Evolutionary conservation across 2,329 filamentous ascomycete species (phyloP).

Genomic region (Colletotrichum kahawae): DNA sequence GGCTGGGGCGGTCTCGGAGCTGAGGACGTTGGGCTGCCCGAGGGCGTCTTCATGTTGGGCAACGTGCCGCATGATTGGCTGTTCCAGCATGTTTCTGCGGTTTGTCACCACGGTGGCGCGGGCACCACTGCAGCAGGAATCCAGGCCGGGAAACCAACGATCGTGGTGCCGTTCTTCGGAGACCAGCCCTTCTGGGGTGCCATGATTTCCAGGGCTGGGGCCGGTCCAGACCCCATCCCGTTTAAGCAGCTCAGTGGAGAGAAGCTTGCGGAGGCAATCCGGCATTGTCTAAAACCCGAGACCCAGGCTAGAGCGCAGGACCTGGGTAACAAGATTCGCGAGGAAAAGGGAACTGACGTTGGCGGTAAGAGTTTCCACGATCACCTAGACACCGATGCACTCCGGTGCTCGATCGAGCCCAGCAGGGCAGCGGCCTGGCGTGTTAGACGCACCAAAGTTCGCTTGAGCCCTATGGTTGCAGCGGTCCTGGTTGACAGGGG

Average conservation of each 20-base stretch:
- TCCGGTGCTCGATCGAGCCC: conserved; percentile 74
- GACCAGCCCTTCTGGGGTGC: conserved; percentile 86
- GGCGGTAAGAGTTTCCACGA: conserved; percentile 74
- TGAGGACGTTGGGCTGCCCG: conserved; percentile 71
- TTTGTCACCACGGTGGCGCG: conserved; percentile 87
- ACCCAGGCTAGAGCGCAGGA: conserved; percentile 61
- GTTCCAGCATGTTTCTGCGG: conserved; percentile 79
- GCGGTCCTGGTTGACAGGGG: conserved; percentile 69
- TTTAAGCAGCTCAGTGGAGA: conserved; percentile 71
- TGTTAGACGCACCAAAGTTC: conserved; percentile 69
- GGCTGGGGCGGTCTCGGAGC: conserved; percentile 87
- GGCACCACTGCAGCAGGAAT: conserved; percentile 91
- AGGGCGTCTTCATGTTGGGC: conserved; percentile 81
- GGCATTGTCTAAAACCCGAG: conserved; percentile 62
- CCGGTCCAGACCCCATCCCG: conserved; percentile 73
- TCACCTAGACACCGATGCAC: conserved; percentile 68
- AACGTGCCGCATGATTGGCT: conserved; percentile 91
- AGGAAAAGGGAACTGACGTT: conserved; percentile 67
- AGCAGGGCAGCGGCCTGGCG: conserved; percentile 76
- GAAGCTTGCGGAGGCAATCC: conserved; percentile 69
- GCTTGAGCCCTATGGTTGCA: conserved; percentile 75
- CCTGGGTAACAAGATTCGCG: conserved; percentile 68
- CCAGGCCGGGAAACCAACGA: conserved; percentile 77
- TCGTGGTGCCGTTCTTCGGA: conserved; percentile 86
- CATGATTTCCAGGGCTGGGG: conserved; percentile 75